Base-by-base conservation (phyloP, 2,329 filamentous ascomycete species). In the Septoria linicola region DNA sequence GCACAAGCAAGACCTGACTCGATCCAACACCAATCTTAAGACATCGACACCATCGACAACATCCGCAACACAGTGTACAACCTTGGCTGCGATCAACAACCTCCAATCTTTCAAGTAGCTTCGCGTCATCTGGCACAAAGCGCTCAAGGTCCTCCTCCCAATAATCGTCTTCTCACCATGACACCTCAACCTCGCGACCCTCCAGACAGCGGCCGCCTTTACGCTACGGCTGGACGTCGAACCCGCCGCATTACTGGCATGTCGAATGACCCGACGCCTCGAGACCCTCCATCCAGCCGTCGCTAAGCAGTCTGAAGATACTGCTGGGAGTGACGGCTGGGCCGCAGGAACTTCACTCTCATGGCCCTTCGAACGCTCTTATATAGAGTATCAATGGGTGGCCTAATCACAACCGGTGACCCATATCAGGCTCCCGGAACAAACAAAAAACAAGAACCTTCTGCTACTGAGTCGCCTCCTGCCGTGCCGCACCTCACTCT, bases 281-380 rank as follows among this genome's bases (percentile, higher is more conserved):
- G 48, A 30, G 40, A 43, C 21, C 40, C 48, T 13, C 48, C 48
- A 23, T 31, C 37, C 16, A 41, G 40, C 21, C 48, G 48, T 30
- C 34, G 32, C 41, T 51, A 36, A 44, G 23, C 13, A 47, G 40
- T 17, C 25, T 11, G 3, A 5, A 16, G 13, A 30, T 32, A 13
- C 31, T 39, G 25, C 30, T 36, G 40, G 21, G 48, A 40, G 48
- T 27, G 34, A 39, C 40, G 48, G 40, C 48, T 39, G 48, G 48
- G 14, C 48, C 48, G 48, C 48, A 44, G 48, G 48, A 41, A 41
- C 13, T 23, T 36, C 14, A 32, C 44, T 47, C 43, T 23, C 25
- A 13, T 8, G 30, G 8, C 30, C 19, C 13, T 11, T 45, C 48
- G 32, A 37, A 8, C 14, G 7, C 16, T 51, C 32, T 40, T 40